Conservation (phyloP, 371 early-diverging fungal species). For the Batkoa obscura region DNA sequence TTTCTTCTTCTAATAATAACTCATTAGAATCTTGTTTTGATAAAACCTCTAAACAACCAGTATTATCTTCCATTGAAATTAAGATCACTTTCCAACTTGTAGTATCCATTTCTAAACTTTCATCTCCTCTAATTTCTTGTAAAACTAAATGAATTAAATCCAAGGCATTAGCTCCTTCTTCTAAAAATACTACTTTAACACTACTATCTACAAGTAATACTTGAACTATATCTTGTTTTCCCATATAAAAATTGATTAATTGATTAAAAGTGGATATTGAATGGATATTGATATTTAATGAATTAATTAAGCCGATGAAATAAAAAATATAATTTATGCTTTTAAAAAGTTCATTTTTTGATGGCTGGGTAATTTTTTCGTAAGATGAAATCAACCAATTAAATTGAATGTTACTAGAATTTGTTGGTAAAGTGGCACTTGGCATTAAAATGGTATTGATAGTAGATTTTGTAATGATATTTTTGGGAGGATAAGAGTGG, state of each 20-base stretch:
- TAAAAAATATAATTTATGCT: background rate
- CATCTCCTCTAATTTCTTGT: too few relatives aligned
- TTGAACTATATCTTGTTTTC: slow-evolving; percentile 19
- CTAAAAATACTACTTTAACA: slow-evolving; percentile 13
- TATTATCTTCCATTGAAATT: slow-evolving; percentile 11
- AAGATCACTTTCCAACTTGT: too few relatives aligned
- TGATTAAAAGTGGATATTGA: background rate
- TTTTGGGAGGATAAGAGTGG: too few relatives aligned
- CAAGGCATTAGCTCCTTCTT: slow-evolving; percentile 15
- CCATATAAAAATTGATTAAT: slow-evolving; percentile 9
- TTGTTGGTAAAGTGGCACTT: too few relatives aligned
- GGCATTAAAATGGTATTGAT: too few relatives aligned
- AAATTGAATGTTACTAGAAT: too few relatives aligned
- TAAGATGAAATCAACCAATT: too few relatives aligned
- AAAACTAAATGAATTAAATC: slow-evolving; percentile 9
- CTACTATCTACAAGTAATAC: slow-evolving; percentile 16
- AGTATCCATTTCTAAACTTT: too few relatives aligned
- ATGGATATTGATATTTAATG: background rate
- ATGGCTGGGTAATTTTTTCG: too few relatives aligned
- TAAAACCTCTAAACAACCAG: slow-evolving; percentile 5
- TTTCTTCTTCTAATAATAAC: background rate
- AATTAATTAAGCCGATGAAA: background rate
- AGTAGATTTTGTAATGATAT: too few relatives aligned
- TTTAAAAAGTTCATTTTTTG: background rate
- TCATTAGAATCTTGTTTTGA: background rate